A percentile compares a stretch with the other conserved stretches of the same genome.
These are phyloP conservation scores for Blastobotrys buckinghamii DNA, from an alignment of 1,139 yeast species.

Conservation along the genomic window DNA sequence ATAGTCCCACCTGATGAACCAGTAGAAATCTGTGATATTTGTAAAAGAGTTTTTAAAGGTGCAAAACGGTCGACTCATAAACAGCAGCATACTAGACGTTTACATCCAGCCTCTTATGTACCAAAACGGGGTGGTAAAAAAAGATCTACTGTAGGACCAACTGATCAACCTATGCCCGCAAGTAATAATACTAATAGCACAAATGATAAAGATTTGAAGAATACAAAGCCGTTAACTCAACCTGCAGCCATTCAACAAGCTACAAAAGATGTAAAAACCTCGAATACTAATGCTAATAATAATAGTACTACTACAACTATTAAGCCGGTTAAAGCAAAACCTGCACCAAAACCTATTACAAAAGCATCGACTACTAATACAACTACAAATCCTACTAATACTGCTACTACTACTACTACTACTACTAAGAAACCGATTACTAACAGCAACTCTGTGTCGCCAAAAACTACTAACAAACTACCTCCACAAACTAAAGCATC, in stretches of 20 bases:
- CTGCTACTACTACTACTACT: too few species aligned
- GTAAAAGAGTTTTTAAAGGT: constrained; percentile 40
- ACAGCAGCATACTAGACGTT: constrained; percentile 42
- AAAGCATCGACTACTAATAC: neutral
- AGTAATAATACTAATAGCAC: neutral
- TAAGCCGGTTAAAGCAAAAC: too few species aligned
- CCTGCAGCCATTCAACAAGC: neutral
- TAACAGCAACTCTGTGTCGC: neutral
- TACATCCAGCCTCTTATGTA: constrained; percentile 40
- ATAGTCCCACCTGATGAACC: constrained; percentile 8
- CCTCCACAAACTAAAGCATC: too few species aligned
- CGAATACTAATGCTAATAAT: neutral
- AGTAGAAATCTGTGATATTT: constrained; percentile 36
- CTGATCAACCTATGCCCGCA: constrained; percentile 5
- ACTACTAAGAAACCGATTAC: too few species aligned
- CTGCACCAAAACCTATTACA: neutral
- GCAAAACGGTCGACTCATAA: constrained; percentile 43
- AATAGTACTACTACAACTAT: too few species aligned
- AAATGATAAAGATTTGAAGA: neutral
- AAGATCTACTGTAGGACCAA: constrained; percentile 16
- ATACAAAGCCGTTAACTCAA: neutral
- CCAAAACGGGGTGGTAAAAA: constrained; percentile 42
- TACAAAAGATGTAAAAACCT: neutral
- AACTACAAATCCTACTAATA: too few species aligned
- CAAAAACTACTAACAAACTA: neutral